Evolutionary conservation across 768 basidiomycete species (phyloP), one percentile per base, ranked within the genome.

Genomic region (Hysterangium stoloniferum): DNA sequence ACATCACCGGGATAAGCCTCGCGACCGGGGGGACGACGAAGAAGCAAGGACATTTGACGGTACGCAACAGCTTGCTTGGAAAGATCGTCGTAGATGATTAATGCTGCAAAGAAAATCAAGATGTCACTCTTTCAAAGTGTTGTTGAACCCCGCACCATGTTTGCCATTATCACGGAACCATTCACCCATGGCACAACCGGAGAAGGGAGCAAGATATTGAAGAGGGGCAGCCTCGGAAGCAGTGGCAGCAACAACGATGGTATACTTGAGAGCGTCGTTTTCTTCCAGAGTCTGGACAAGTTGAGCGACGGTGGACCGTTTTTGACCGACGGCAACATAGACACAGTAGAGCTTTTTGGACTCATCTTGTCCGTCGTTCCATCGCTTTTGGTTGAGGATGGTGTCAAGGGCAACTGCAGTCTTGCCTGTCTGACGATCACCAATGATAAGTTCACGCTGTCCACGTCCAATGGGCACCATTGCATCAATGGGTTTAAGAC

Each of bases 81-180:
- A 70, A 99, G 75, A 72, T 98, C 96, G 66, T 99, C 96, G 72
- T 96, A 99, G 74, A 99, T 88, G 73, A 99, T 98, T 62, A 98
- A 80, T 58, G 95, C 86, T 87, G 48, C 13, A 25, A 35, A 15
- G 56, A 17, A 50, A 50, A 34, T 47, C 45, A 53, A 22, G n/a
- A 62, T 55, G 3, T 29, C 25, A 28, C 13, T 40, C 15, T 8
- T 44, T 29, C 37, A 22, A 8, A 13, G 37, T 28, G 1, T 6
- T 31, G 13, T 12, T n/a, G 41, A 1, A 27, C n/a, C 22, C 60
- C 82, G 48, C 62, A 86, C 86, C 94, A 71, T 99, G 96, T 76
- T 95, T 97, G 76, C 93, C 95, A 69, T 99, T 99, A 75, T 99
- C 96, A 73, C 92, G 89, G 96, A 99, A 99, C 95, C 95, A 99